These are phyloP conservation scores for Irpex sp. DNA, from an alignment of 1,284 basidiomycete genomes.

Conservation along the genomic window DNA sequence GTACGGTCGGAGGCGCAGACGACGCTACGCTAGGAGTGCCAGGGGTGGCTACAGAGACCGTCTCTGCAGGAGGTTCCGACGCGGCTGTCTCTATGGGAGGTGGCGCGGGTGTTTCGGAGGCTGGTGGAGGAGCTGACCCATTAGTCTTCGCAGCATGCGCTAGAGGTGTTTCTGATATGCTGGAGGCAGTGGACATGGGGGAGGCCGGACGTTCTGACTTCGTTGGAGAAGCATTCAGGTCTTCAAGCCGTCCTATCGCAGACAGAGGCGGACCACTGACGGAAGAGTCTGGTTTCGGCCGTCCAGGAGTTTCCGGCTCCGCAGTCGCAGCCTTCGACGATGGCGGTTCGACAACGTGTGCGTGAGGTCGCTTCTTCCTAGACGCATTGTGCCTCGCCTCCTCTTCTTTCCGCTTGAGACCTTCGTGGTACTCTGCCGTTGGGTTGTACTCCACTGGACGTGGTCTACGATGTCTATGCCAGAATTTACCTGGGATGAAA, in stretches of 20 bases:
- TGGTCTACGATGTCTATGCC: slow-evolving; percentile 79
- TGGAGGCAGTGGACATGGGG: slow-evolving; percentile 66
- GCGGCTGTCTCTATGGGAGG: background rate
- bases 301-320: slow-evolving; percentile 47
- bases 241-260: background rate
- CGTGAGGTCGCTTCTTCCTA: slow-evolving; percentile 47
- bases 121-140: slow-evolving; percentile 32
- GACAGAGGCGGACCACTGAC: slow-evolving; percentile 23
- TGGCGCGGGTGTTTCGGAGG: background rate
- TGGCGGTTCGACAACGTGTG: slow-evolving; percentile 25
- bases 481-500: slow-evolving; percentile 66
- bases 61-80: background rate
- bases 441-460: slow-evolving; percentile 75
- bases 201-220: slow-evolving; percentile 53
- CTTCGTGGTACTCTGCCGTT: slow-evolving; percentile 65
- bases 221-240: slow-evolving; percentile 1
- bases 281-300: slow-evolving; percentile 36
- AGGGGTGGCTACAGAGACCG: background rate
- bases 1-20: background rate
- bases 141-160: slow-evolving; percentile 58
- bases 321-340: slow-evolving; percentile 41
- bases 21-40: background rate
- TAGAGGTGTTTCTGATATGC: slow-evolving; percentile 65
- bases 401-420: slow-evolving; percentile 54
- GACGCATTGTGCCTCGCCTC: slow-evolving; percentile 42